Evolutionary conservation across 441 rosid genomes (phyloP).

Genomic region (Syzygium malaccense): DNA sequence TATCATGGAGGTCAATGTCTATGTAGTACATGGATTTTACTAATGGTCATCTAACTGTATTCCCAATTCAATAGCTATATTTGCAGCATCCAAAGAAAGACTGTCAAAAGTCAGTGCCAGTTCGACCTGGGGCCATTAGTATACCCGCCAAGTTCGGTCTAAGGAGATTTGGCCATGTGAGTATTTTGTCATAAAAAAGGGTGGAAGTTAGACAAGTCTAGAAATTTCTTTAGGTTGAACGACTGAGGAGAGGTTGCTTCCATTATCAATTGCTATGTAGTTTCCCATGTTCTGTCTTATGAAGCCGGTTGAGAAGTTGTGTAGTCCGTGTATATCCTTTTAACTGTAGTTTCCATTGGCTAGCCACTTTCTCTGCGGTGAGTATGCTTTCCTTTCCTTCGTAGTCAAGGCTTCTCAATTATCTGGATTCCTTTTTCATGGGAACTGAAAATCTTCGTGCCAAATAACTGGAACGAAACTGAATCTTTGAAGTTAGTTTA

Average conservation of each 20-base stretch:
- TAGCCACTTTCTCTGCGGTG: neutral
- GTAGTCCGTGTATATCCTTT: neutral
- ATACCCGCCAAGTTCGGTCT: neutral
- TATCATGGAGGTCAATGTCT: neutral
- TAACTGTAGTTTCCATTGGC: neutral
- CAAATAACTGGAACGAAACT: neutral
- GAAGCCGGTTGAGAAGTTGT: neutral
- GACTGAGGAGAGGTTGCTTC: neutral
- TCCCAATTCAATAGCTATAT: neutral
- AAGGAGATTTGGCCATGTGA: neutral
- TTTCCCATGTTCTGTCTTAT: neutral
- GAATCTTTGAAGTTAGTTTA: neutral
- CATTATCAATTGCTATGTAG: neutral
- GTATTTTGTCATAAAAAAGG: neutral
- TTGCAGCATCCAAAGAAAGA: neutral
- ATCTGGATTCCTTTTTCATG: neutral
- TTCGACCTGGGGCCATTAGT: neutral
- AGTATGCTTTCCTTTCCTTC: neutral
- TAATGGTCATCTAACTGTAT: neutral
- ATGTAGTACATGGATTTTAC: neutral
- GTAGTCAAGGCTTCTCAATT: neutral
- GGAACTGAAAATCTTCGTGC: neutral
- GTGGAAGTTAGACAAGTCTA: neutral
- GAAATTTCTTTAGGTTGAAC: neutral
- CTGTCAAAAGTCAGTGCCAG: neutral